Percentiles rank a stretch among this genome's conserved stretches.
phyloP scores from a whole-genome alignment of 371 early-diverging fungal genomes.

The Mortierella sp. region DNA sequence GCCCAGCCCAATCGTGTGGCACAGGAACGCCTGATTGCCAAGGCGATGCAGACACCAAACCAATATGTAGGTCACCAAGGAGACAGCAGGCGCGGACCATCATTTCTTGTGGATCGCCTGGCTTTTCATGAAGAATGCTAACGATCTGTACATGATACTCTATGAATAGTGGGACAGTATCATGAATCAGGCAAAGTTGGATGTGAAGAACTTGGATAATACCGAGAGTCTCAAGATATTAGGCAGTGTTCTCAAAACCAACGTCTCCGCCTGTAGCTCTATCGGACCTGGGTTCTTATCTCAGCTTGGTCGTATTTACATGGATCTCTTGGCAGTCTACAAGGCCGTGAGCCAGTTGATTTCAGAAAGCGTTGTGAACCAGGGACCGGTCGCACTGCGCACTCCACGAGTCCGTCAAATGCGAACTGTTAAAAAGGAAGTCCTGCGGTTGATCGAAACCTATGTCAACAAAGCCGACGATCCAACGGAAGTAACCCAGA shows the following conservation, averaged over 20 bases:
- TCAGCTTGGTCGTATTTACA: constrained; percentile 89
- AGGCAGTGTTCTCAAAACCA: constrained; percentile 93
- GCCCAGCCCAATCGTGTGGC: constrained; percentile 78
- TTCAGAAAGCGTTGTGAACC: constrained; percentile 78
- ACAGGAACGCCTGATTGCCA: constrained; percentile 84
- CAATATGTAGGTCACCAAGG: constrained; percentile 69
- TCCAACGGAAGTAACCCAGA: constrained; percentile 73
- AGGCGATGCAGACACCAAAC: constrained; percentile 92
- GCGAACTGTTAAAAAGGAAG: constrained; percentile 95
- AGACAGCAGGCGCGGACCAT: no score
- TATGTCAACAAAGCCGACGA: constrained; percentile 89
- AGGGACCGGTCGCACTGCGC: constrained; percentile 87
- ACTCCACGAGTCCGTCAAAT: constrained; percentile 92
- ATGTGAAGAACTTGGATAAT: constrained; percentile 79
- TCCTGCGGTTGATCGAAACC: constrained; percentile 86
- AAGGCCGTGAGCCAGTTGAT: constrained; percentile 86
- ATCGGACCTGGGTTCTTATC: constrained; percentile 87
- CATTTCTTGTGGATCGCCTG: no score
- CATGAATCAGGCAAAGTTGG: constrained; percentile 77
- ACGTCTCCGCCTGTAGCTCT: constrained; percentile 90
- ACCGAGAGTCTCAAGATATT: constrained; percentile 87
- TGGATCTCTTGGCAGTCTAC: constrained; percentile 91
- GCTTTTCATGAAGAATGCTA: no score
- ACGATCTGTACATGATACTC: background rate
- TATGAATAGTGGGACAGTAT: constrained; percentile 79